Base-by-base conservation (phyloP, 1,284 basidiomycete genomes). In the Moesziomyces sp. region DNA sequence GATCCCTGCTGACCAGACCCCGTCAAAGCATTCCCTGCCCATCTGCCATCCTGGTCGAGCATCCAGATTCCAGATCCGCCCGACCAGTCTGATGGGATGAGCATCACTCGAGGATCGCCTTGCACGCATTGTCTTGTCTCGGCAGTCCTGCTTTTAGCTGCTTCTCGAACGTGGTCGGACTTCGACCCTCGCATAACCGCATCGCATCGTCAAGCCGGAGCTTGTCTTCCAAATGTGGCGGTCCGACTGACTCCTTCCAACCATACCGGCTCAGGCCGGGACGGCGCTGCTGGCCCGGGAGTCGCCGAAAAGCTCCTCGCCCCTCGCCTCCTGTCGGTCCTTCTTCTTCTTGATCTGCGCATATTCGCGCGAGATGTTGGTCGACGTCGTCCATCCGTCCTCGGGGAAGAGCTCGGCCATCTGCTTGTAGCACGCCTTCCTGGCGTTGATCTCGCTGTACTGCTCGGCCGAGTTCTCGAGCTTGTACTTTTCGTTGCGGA, bases 401-500 rank as follows among this genome's bases (percentile, higher is more conserved):
- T 80, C 76, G 5, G 79, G 79, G 43, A 79, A 77, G 8, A 80
- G 61, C 38, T 78, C 75, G 21, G 55, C 62, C 55, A 83, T 78
- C 57, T 76, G 61, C 59, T 81, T 80, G 74, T 83, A 83, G 46
- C 79, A 60, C 14, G 73, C 61, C 46, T 83, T 83, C 18, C 82
- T 75, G 6, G 76, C 74, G 44, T 76, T 80, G 64, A 83, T 79
- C 53, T 83, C 77, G 74, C 78, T 80, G 54, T 71, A 68, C 40
- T 76, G 68, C 50, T 83, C 78, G 5, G 69, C 54, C 44, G 74
- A 60, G 34, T 75, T 77, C 46, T 83, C 82, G 13, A 81, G 71
- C 63, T 72, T 74, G 50, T 72, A 48, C 63, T 83, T 83, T 49
- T 83, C 82, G 56, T 78, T 80, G 9, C 61, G 53, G 11, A 83